phyloP scores from a whole-genome alignment of 1,284 basidiomycete genomes.

The Austroboletus olivaceoglutinosus region DNA sequence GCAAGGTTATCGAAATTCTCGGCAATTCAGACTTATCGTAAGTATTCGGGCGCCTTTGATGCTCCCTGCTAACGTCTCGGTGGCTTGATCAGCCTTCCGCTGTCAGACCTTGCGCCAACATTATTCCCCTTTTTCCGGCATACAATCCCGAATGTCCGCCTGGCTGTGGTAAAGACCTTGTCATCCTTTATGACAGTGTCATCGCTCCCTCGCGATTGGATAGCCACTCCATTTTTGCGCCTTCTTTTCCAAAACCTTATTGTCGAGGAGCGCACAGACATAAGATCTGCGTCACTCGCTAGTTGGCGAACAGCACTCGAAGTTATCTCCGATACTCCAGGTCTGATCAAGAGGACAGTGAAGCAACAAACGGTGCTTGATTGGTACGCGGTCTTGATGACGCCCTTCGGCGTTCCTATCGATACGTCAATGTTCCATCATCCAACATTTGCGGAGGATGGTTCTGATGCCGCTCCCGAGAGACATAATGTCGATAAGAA shows the following conservation, averaged over 20 bases:
- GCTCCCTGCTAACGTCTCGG: constrained; percentile 8
- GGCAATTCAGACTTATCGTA: constrained; percentile 67
- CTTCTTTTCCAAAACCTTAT: constrained; percentile 95
- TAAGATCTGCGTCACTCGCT: constrained; percentile 75
- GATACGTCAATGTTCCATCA: constrained; percentile 74
- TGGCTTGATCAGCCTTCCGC: constrained; percentile 55
- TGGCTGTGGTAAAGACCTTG: constrained; percentile 90
- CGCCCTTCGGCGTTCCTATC: constrained; percentile 83
- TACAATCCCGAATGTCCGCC: constrained; percentile 90
- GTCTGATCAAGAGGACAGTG: constrained; percentile 52
- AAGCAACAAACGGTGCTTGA: constrained; percentile 59
- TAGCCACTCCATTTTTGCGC: constrained; percentile 73
- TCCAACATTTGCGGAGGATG: constrained; percentile 49
- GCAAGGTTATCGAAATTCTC: constrained; percentile 77
- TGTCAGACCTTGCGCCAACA: constrained; percentile 80
- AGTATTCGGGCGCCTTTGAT: constrained; percentile 31
- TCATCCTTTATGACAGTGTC: constrained; percentile 82
- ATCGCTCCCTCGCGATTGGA: constrained; percentile 81
- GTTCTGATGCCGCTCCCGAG: constrained; percentile 47
- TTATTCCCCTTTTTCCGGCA: constrained; percentile 98
- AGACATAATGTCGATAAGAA: constrained; percentile 96
- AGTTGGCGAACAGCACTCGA: constrained; percentile 78
- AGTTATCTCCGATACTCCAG: constrained; percentile 46
- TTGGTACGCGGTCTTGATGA: constrained; percentile 91
- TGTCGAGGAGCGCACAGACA: constrained; percentile 86